phyloP scores from a whole-genome alignment of 108 stramenopile genomes.

The Nannochloropsis salina region DNA sequence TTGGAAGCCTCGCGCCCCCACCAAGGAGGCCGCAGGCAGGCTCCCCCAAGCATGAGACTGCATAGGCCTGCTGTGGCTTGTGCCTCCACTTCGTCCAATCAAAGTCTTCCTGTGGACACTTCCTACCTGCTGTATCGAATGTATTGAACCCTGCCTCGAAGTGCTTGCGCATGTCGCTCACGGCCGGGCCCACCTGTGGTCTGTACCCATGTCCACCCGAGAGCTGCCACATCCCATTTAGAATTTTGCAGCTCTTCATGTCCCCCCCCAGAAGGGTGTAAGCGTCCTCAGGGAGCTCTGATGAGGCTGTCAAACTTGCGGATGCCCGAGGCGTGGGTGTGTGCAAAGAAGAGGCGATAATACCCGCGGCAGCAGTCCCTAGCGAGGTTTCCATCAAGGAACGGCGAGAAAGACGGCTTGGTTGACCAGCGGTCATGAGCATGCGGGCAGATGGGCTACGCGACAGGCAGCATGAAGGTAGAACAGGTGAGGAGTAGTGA shows the following conservation, averaged over 20 bases:
- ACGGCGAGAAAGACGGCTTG: not conserved
- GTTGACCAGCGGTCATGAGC: too few relatives aligned
- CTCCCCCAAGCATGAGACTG: too few relatives aligned
- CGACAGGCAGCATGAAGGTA: too few relatives aligned
- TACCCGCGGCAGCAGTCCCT: not conserved
- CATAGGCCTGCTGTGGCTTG: too few relatives aligned
- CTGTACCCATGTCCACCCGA: conserved; percentile 39
- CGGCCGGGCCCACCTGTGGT: conserved; percentile 33
- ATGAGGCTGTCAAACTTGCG: conserved; percentile 7
- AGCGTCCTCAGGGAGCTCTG: not conserved
- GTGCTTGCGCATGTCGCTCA: conserved; percentile 35
- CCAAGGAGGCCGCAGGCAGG: conserved; percentile 10
- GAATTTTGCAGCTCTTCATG: conserved; percentile 41
- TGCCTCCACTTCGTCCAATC: not conserved
- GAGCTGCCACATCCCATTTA: conserved; percentile 48
- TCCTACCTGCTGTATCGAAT: conserved; percentile 27
- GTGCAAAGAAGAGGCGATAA: not conserved
- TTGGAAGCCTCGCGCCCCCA: not conserved
- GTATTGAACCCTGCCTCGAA: conserved; percentile 34
- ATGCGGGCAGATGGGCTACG: too few relatives aligned
- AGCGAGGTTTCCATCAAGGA: not conserved
- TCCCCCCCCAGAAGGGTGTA: conserved; percentile 25
- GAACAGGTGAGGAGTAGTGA: too few relatives aligned
- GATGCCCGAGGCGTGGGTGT: not conserved
- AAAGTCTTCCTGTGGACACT: not conserved